Evolutionary conservation across 2,329 filamentous ascomycete species (phyloP).

Genomic region (Colletotrichum sp.): DNA sequence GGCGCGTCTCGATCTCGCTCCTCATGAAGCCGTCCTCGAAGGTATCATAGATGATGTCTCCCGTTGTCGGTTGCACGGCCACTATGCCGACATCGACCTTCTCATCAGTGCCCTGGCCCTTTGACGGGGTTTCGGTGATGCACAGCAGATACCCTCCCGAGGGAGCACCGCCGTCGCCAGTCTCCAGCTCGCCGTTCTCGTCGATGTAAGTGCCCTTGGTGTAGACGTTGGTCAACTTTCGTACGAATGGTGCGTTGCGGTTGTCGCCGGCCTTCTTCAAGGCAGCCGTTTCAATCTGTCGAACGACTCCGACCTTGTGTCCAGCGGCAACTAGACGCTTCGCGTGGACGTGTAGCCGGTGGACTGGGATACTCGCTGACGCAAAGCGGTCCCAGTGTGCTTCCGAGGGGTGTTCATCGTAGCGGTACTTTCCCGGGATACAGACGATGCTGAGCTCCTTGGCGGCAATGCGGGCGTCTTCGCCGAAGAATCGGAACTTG

Average conservation of each 20-base stretch:
- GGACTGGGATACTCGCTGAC: slow-evolving; percentile 93
- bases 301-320: slow-evolving; percentile 93
- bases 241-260: slow-evolving; percentile 87
- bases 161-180: slow-evolving; percentile 54
- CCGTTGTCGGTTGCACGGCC: slow-evolving; percentile 93
- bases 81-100: slow-evolving; percentile 91
- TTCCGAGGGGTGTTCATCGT: slow-evolving; percentile 92
- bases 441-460: slow-evolving; percentile 95
- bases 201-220: slow-evolving; percentile 98
- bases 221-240: slow-evolving; percentile 94
- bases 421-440: slow-evolving; percentile 93
- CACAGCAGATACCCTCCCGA: slow-evolving; percentile 90
- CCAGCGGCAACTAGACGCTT: slow-evolving; percentile 92
- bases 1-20: slow-evolving; percentile 91
- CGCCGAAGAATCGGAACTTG: slow-evolving; percentile 96
- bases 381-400: slow-evolving; percentile 92
- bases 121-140: slow-evolving; percentile 83
- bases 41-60: slow-evolving; percentile 93
- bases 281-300: slow-evolving; percentile 93
- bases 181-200: slow-evolving; percentile 82
- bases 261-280: slow-evolving; percentile 96
- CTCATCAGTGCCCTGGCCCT: slow-evolving; percentile 84
- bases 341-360: slow-evolving; percentile 89
- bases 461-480: slow-evolving; percentile 87
- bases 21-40: slow-evolving; percentile 99